Evolutionary conservation across 768 basidiomycete species (phyloP).

Genomic region (Gymnopilus junonius): DNA sequence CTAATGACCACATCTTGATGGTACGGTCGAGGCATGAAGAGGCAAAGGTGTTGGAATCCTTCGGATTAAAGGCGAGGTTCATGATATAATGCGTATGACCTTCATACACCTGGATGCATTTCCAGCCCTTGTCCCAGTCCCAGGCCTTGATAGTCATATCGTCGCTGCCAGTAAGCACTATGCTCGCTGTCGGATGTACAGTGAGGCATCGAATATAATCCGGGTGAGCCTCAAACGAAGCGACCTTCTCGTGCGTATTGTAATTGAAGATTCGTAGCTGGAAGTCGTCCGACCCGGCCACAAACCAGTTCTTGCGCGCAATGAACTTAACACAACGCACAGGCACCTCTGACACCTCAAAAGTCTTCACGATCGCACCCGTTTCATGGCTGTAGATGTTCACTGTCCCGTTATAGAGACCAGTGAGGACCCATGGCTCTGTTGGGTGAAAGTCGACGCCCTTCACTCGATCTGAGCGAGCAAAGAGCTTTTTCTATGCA

Average conservation of each 20-base stretch:
- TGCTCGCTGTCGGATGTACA: slow-evolving; percentile 90
- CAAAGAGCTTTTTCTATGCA: slow-evolving; percentile 86
- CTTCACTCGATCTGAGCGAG: slow-evolving; percentile 96
- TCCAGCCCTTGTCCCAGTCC: slow-evolving; percentile 99
- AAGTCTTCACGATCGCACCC: slow-evolving; percentile 90
- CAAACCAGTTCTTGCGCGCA: slow-evolving; percentile 97
- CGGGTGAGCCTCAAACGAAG: slow-evolving; percentile 94
- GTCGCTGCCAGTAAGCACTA: slow-evolving; percentile 95
- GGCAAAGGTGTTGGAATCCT: slow-evolving; percentile 96
- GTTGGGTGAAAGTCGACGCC: slow-evolving; percentile 97
- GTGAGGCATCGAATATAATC: slow-evolving; percentile 98
- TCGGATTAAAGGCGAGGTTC: slow-evolving; percentile 97
- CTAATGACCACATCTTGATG: slow-evolving; percentile 97
- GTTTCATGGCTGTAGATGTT: slow-evolving; percentile 98
- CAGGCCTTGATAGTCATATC: slow-evolving; percentile 99
- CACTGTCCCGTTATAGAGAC: slow-evolving; percentile 96
- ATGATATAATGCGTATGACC: slow-evolving; percentile 99
- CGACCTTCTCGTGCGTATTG: slow-evolving; percentile 97
- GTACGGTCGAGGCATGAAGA: slow-evolving; percentile 97
- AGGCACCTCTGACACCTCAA: slow-evolving; percentile 96
- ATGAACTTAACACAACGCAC: slow-evolving; percentile 97
- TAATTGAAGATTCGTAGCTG: slow-evolving; percentile 97
- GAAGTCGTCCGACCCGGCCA: slow-evolving; percentile 87
- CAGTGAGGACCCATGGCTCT: slow-evolving; percentile 91
- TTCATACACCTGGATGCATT: slow-evolving; percentile 94